Evolutionary conservation across 2,329 filamentous ascomycete species (phyloP), one percentile per base, ranked within the genome.

Genomic region (Cordyceps javanica): DNA sequence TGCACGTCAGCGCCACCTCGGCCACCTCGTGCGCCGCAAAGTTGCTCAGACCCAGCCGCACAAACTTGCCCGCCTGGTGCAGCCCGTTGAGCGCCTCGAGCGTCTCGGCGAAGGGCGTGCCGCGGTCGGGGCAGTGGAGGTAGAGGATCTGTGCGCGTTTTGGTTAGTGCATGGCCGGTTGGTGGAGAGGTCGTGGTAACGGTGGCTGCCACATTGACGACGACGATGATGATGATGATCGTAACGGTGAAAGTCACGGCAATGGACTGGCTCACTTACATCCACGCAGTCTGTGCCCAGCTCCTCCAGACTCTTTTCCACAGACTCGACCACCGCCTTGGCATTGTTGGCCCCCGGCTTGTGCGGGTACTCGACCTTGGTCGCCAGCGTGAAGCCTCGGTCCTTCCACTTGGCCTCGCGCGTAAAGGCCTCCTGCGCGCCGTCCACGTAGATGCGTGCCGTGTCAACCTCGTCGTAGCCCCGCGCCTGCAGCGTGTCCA

Each of bases 381-480:
- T 95, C 13, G 90, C 91, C 59, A 94, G 70, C 1, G 81, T 87
- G 52, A 96, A 73, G 1, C 90, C 90, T 32, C 89, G 84, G 60
- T 91, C 84, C 69, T 90, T 87, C 89, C 90, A 96, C 52, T 80
- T 81, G 3, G 88, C 85, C 63, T 90, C 79, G 16, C 82, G 78
- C 5, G 90, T 92, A 71, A 87, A 95, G 13, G 82, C 87, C 72
- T 96, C 91, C 69, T 96, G 90, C 63, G 83, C 74, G 50, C 87
- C 84, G 48, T 74, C 85, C 16, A 89, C 75, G 66, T 96, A 96
- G 58, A 83, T 69, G 26, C 90, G 82, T 0, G 91, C 90, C 1
- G 91, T 96, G 69, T 96, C 91, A 38, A 96, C 74, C 68, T 96
- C 91, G 67, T 86, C 86, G 75, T 95, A 93, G 38, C 90, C 90